A percentile compares a stretch with the other conserved stretches of the same genome.
phyloP scores from a whole-genome alignment of 2,329 filamentous ascomycete species.

The Alternaria sp. region DNA sequence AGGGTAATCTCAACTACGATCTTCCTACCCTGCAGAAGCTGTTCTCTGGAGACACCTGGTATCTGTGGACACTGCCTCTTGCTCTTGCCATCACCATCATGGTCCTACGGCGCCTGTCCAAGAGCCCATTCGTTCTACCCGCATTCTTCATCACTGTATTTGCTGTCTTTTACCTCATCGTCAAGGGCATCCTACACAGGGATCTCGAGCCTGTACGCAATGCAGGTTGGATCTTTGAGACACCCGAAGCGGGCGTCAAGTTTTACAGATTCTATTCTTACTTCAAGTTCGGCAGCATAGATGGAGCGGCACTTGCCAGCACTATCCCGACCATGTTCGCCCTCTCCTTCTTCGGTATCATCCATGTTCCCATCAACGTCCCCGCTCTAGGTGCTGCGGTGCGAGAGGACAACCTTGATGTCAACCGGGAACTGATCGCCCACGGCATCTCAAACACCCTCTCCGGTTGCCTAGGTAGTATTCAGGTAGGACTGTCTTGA shows the following conservation, averaged over 20 bases:
- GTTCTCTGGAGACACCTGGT: slow-evolving; percentile 74
- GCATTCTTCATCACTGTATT: slow-evolving; percentile 84
- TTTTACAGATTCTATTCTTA: slow-evolving; percentile 99
- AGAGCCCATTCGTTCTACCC: slow-evolving; percentile 85
- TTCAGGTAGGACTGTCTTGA: slow-evolving; percentile 61
- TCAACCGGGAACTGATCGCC: slow-evolving; percentile 89
- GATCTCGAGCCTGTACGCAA: slow-evolving; percentile 72
- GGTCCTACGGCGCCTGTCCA: slow-evolving; percentile 76
- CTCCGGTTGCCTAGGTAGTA: slow-evolving; percentile 86
- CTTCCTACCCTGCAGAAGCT: slow-evolving; percentile 78
- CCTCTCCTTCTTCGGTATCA: slow-evolving; percentile 93
- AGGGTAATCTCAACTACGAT: slow-evolving; percentile 85
- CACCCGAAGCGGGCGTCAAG: slow-evolving; percentile 82
- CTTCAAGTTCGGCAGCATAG: slow-evolving; percentile 83
- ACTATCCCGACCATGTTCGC: slow-evolving; percentile 95
- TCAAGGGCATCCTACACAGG: slow-evolving; percentile 72
- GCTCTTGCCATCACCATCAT: slow-evolving; percentile 78
- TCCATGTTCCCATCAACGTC: slow-evolving; percentile 98
- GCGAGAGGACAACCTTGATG: slow-evolving; percentile 88
- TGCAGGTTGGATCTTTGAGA: slow-evolving; percentile 89
- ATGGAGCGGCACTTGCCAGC: slow-evolving; percentile 83
- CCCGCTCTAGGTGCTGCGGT: slow-evolving; percentile 89
- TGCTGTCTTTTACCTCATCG: slow-evolving; percentile 78
- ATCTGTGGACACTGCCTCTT: slow-evolving; percentile 85
- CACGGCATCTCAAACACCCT: slow-evolving; percentile 93